Base-by-base conservation (phyloP, 2,329 filamentous ascomycete species). In the Neospermospora avenae region DNA sequence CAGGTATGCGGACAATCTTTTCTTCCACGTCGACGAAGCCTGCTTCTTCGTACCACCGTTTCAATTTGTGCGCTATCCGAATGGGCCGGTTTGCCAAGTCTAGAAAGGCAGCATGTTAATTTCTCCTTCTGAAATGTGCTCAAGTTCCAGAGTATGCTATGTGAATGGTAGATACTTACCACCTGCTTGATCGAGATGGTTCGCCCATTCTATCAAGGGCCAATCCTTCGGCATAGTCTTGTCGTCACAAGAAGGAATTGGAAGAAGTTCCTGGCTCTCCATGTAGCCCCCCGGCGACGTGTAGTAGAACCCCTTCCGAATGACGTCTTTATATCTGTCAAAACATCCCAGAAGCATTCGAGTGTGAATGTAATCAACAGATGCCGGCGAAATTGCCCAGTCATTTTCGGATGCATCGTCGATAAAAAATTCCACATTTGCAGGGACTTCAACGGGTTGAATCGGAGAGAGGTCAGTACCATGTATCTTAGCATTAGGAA, bases 401-500 rank as follows among this genome's bases (percentile, higher is more conserved):
- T 74, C 74, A 77, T 67, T 63, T 42, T 71, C 68, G n/a, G 52
- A 60, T 8, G 66, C 68, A 61, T 72, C 70, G 48, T 71, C 68
- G 48, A 93, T 81, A 62, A 85, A 84, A 65, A 93, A 93, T 63
- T 85, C 83, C 14, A 91, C 86, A 63, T 93, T 93, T 18, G 83
- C 81, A 0, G 89, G 88, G 0, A 91, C 86, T 51, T 82, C 77
- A 4, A 76, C 75, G 2, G 86, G 85, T 68, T 90, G 87, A 25
- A 89, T 85, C 1, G 86, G 85, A 0, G 85, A 88, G 5, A 90
- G 77, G 67, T 90, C 87, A 8, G 83, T 87, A 34, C 83, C 86
- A 56, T 81, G 78, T 35, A 89, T 77, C 60, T 80, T 74, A 11
- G 86, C 76, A 3, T 79, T 69, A 13, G 86, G 86, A 61, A 86